A percentile compares a stretch with the other conserved stretches of the same genome.
These are phyloP conservation scores for Takakia lepidozioides DNA, from an alignment of 225 moss, liverwort and hornwort genomes.

Conservation along the genomic window DNA sequence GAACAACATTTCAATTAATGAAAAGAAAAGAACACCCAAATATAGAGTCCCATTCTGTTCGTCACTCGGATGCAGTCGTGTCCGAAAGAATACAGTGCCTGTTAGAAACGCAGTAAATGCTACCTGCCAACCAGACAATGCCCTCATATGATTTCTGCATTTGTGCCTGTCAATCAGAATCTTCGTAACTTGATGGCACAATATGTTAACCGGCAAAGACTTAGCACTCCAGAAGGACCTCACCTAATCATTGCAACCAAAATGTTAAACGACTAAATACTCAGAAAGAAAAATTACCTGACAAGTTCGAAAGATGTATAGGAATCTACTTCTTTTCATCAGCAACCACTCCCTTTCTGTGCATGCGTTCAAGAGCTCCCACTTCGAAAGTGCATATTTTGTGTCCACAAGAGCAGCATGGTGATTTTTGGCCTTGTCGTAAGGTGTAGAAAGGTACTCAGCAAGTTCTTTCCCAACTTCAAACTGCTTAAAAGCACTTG, in stretches of 20 bases:
- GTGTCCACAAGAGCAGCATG: constrained; percentile 71
- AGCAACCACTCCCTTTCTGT: constrained; percentile 66
- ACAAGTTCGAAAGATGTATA: constrained; percentile 75
- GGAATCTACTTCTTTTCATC: constrained; percentile 69
- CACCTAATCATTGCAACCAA: too few relatives aligned
- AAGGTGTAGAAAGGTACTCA: constrained; percentile 45
- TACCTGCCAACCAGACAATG: too few relatives aligned
- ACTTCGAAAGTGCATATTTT: constrained; percentile 56
- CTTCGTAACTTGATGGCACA: too few relatives aligned
- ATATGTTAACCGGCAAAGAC: too few relatives aligned
- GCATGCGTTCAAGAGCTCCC: constrained; percentile 81
- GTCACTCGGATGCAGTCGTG: constrained; percentile 52
- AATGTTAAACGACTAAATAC: too few relatives aligned
- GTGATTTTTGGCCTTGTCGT: constrained; percentile 62
- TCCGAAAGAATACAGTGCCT: constrained; percentile 71
- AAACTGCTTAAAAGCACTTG: constrained; percentile 30
- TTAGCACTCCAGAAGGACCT: not conserved
- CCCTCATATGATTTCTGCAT: too few relatives aligned
- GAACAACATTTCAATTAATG: constrained; percentile 81
- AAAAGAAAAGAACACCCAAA: constrained; percentile 64
- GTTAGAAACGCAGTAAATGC: constrained; percentile 59
- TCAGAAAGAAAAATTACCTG: too few relatives aligned
- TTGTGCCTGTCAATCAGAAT: too few relatives aligned
- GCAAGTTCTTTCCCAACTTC: constrained; percentile 49
- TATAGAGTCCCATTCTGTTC: constrained; percentile 61